Conservation (phyloP, 2,329 filamentous ascomycete genomes). For the Metarhizium brunneum region DNA sequence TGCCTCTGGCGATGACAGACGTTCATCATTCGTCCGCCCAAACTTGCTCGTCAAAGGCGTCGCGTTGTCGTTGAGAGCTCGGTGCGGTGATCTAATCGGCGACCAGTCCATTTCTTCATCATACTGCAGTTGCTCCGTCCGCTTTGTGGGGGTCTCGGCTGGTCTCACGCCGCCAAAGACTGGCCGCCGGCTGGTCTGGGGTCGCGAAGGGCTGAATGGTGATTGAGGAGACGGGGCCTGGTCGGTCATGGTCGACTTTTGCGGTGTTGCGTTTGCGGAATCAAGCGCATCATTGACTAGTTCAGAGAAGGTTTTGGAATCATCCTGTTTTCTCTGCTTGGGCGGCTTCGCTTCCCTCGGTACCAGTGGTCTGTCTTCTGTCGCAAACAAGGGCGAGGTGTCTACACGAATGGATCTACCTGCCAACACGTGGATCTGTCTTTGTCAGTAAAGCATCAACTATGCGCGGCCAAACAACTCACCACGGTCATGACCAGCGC, state of each 20-base stretch:
- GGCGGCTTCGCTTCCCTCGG: constrained; percentile 16
- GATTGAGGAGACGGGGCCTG: constrained; percentile 11
- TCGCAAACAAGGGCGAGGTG: constrained; percentile 42
- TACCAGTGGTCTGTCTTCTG: constrained; percentile 13
- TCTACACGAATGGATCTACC: constrained; percentile 43
- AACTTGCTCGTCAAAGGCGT: constrained; percentile 26
- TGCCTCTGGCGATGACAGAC: constrained; percentile 30
- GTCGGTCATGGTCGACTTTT: constrained; percentile 8
- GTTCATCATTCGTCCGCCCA: constrained; percentile 32
- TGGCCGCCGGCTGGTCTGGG: constrained; percentile 3
- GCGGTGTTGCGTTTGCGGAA: constrained; percentile 10
- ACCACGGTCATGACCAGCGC: constrained; percentile 44
- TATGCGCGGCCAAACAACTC: constrained; percentile 18
- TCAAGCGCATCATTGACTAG: constrained; percentile 24
- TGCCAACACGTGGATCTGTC: constrained; percentile 35
- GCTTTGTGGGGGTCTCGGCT: constrained; percentile 8
- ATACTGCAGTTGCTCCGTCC: constrained; percentile 20
- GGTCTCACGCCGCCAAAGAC: constrained; percentile 8
- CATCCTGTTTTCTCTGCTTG: constrained; percentile 18
- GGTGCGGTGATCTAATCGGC: constrained; percentile 47
- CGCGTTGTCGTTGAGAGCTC: constrained; percentile 41
- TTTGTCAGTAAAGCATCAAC: constrained; percentile 11
- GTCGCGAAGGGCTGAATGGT: not conserved
- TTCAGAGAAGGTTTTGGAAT: constrained; percentile 35
- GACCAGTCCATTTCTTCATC: constrained; percentile 67